A percentile compares a stretch with the other conserved stretches of the same genome.
Evolutionary conservation across 495 filamentous ascomycete genomes (phyloP).

Genomic region (Neurospora terricola): DNA sequence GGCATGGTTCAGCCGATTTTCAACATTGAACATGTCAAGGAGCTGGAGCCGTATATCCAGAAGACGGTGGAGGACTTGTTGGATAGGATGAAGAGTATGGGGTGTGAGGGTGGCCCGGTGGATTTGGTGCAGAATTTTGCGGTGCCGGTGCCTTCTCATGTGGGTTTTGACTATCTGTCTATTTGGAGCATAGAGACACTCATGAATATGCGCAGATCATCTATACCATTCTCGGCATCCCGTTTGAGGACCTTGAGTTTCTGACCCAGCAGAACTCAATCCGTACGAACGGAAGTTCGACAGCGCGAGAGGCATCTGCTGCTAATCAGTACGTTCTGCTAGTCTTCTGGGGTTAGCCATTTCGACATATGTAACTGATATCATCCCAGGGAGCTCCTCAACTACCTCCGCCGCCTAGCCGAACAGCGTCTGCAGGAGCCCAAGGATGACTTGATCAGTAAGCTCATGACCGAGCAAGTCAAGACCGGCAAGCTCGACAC

Average conservation of each 20-base stretch:
- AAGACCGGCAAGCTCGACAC: constrained; percentile 27
- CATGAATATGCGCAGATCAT: constrained; percentile 25
- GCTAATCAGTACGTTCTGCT: constrained; percentile 21
- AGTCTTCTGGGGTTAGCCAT: too few relatives aligned
- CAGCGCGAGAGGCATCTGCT: constrained; percentile 28
- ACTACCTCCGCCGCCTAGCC: constrained; percentile 28
- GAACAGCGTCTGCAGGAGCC: constrained; percentile 26
- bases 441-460: constrained; percentile 34
- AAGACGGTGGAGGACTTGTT: constrained; percentile 32
- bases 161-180: constrained; percentile 3
- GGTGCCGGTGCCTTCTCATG: constrained; percentile 33
- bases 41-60: constrained; percentile 31
- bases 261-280: constrained; percentile 33
- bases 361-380: too few relatives aligned
- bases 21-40: constrained; percentile 24
- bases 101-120: constrained; percentile 20
- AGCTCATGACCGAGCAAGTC: constrained; percentile 29
- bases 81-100: constrained; percentile 23
- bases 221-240: constrained; percentile 37
- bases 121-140: constrained; percentile 36
- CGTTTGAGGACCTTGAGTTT: constrained; percentile 34
- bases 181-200: too few relatives aligned
- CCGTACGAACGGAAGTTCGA: constrained; percentile 34
- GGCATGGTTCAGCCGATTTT: constrained; percentile 36
- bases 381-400: constrained; percentile 21